Conservation (phyloP, 2,329 filamentous ascomycete species). For the Orbilia quercus region DNA sequence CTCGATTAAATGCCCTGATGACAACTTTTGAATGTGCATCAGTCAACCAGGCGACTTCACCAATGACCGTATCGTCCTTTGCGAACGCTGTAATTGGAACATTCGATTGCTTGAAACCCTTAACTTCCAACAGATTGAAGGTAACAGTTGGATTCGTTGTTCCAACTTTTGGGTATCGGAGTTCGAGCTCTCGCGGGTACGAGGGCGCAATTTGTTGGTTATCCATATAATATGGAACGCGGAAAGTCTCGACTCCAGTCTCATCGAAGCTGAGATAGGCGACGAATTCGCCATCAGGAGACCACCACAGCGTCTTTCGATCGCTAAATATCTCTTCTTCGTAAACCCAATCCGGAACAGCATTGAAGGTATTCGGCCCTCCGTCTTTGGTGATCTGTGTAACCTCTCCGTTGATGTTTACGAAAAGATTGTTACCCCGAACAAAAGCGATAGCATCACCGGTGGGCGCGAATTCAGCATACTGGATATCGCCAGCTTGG, state of each 20-base stretch:
- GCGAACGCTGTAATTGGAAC: conserved; percentile 71
- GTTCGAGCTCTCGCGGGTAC: conserved; percentile 72
- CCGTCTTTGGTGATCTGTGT: conserved; percentile 72
- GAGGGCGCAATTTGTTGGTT: conserved; percentile 69
- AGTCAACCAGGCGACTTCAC: conserved; percentile 76
- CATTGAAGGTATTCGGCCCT: conserved; percentile 73
- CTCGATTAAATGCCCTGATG: conserved; percentile 75
- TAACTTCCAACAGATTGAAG: conserved; percentile 70
- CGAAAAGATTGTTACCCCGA: conserved; percentile 73
- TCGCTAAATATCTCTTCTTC: conserved; percentile 71
- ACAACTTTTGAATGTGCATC: conserved; percentile 71
- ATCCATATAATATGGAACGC: conserved; percentile 75
- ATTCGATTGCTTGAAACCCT: conserved; percentile 63
- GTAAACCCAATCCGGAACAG: conserved; percentile 74
- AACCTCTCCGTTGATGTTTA: conserved; percentile 69
- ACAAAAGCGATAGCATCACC: conserved; percentile 75
- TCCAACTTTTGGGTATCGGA: conserved; percentile 77
- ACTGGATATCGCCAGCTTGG: conserved; percentile 74
- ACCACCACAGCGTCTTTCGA: conserved; percentile 69
- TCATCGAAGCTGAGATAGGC: conserved; percentile 72
- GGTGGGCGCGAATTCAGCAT: conserved; percentile 71
- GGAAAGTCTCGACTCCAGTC: conserved; percentile 74
- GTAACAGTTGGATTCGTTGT: conserved; percentile 74
- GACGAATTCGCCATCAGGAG: conserved; percentile 69
- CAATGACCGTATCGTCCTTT: conserved; percentile 72